Conservation (phyloP, 1,139 yeast species). For the Geotrichum phurueaensis region DNA sequence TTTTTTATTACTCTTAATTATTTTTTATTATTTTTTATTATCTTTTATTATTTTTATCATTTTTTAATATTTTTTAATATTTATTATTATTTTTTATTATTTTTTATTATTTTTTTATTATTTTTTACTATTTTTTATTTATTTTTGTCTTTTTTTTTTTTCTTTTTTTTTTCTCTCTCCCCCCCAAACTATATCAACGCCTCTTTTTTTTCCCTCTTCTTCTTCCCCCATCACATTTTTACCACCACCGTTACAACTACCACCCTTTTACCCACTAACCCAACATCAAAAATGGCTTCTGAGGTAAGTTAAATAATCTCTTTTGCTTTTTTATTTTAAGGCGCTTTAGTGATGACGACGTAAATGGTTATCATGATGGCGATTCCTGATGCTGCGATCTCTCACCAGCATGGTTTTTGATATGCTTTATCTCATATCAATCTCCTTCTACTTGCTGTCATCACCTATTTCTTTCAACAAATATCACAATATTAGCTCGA, state of each 20-base stretch:
- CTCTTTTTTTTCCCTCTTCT: not conserved
- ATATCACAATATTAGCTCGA: too few species aligned
- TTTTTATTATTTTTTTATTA: too few species aligned
- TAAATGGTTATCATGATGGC: too few species aligned
- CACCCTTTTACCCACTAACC: too few species aligned
- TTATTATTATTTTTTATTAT: not conserved
- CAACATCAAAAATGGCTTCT: constrained; percentile 4
- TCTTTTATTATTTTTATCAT: not conserved
- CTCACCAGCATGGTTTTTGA: too few species aligned
- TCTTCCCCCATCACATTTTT: not conserved
- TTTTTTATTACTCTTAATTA: not conserved
- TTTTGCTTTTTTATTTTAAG: too few species aligned
- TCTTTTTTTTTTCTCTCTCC: not conserved
- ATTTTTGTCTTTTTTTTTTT: not conserved
- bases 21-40: not conserved
- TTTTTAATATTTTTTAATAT: not conserved
- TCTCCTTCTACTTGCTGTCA: too few species aligned
- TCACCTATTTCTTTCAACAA: too few species aligned
- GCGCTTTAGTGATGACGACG: too few species aligned
- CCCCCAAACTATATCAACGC: not conserved
- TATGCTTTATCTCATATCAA: too few species aligned
- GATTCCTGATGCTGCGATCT: too few species aligned
- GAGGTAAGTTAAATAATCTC: constrained; percentile 3
- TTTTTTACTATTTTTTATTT: not conserved
- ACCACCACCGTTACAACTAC: too few species aligned